A percentile compares a stretch with the other conserved stretches of the same genome.
These are phyloP conservation scores for Xylaria sp. DNA, from an alignment of 2,329 filamentous ascomycete genomes.

Conservation along the genomic window DNA sequence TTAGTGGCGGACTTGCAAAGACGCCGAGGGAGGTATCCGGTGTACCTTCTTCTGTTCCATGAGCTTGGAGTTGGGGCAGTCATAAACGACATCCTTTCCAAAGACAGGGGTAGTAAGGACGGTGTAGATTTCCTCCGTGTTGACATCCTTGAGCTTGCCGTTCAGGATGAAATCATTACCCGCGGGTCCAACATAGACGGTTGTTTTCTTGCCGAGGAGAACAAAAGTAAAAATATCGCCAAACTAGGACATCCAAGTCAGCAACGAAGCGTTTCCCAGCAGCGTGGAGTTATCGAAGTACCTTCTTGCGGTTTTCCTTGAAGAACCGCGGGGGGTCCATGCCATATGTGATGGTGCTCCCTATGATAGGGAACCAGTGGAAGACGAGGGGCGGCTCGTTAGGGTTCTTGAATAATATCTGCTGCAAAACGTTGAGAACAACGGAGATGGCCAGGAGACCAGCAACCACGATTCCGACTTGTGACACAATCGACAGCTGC, in stretches of 20 bases:
- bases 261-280: constrained; percentile 23
- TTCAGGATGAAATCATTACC: constrained; percentile 94
- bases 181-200: constrained; percentile 81
- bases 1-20: constrained; percentile 6
- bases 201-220: constrained; percentile 88
- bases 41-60: constrained; percentile 95
- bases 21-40: background rate
- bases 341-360: constrained; percentile 92
- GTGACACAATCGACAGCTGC: constrained; percentile 58
- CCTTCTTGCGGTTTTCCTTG: constrained; percentile 77
- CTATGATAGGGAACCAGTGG: constrained; percentile 83
- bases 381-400: constrained; percentile 85
- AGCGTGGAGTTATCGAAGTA: constrained; percentile 50
- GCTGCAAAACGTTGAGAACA: constrained; percentile 80
- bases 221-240: constrained; percentile 92
- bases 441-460: constrained; percentile 66
- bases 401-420: constrained; percentile 82
- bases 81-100: constrained; percentile 87
- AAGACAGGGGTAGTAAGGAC: constrained; percentile 79
- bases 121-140: constrained; percentile 89
- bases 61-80: constrained; percentile 89
- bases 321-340: constrained; percentile 95
- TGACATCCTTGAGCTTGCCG: constrained; percentile 88
- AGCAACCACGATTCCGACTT: constrained; percentile 58
- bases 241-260: constrained; percentile 63